Conservation (phyloP, 2,329 filamentous ascomycete genomes). For the Alternaria alternata region DNA sequence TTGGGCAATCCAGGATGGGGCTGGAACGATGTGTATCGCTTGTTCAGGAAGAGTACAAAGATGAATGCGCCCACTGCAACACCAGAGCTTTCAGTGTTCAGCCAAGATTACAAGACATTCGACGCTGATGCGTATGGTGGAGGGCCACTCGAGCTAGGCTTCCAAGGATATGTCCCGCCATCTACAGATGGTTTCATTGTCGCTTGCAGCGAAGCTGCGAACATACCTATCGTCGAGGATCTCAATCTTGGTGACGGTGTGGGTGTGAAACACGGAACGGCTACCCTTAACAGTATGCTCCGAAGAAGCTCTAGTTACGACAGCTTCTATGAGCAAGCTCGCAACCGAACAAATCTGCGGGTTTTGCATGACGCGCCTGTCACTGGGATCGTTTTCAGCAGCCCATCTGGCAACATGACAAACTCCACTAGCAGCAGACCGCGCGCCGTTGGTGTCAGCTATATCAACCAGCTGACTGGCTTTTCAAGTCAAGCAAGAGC, state of each 20-base stretch:
- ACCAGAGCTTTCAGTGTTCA: constrained; percentile 32
- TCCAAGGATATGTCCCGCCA: constrained; percentile 41
- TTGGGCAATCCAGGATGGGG: constrained; percentile 67
- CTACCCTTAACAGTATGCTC: constrained; percentile 29
- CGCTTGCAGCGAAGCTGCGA: constrained; percentile 36
- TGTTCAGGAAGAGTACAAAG: constrained; percentile 39
- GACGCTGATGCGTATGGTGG: constrained; percentile 36
- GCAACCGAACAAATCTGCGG: constrained; percentile 37
- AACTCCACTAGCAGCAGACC: constrained; percentile 15
- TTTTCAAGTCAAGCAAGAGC: constrained; percentile 39
- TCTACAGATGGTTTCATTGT: constrained; percentile 40
- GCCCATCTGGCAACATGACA: neutral
- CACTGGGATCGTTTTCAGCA: constrained; percentile 33
- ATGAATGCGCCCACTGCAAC: constrained; percentile 38
- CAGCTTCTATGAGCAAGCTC: constrained; percentile 41
- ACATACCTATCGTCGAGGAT: constrained; percentile 46
- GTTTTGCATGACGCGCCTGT: constrained; percentile 42
- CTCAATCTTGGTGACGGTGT: constrained; percentile 41
- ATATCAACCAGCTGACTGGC: constrained; percentile 36
- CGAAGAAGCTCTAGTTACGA: constrained; percentile 43
- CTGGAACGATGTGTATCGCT: constrained; percentile 30
- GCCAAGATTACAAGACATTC: constrained; percentile 40
- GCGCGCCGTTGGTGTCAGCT: constrained; percentile 37
- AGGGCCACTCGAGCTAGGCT: constrained; percentile 40
- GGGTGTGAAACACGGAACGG: constrained; percentile 45